Base-by-base conservation (phyloP, 2,329 filamentous ascomycete species). In the Colletotrichum sidae region DNA sequence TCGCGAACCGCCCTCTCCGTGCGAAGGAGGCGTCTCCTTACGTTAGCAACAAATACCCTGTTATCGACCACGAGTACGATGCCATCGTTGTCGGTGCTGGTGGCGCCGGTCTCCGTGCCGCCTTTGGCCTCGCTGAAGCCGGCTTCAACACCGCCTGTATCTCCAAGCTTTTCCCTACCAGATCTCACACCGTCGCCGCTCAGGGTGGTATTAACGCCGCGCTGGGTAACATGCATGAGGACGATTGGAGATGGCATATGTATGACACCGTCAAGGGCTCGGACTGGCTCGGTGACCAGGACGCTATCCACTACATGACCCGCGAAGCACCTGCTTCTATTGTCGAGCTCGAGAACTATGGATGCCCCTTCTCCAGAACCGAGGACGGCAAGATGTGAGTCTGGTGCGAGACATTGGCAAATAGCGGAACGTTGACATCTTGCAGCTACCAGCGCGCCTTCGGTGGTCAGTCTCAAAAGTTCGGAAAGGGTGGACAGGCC, bases 191-290 rank as follows among this genome's bases (percentile, higher is more conserved):
- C 8, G 92, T 96, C 73, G 92, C 92, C 64, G 89, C 89, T 45
- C 89, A 91, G 80, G 92, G 92, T 77, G 92, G 92, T 75, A 95
- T 96, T 85, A 96, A 96, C 79, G 92, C 92, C 61, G 92, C 92
- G 55, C 86, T 96, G 61, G 92, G 92, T 76, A 97, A 97, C 84
- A 97, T 97, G 94, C 94, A 97, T 86, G 89, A 95, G 84, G 94
- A 97, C 76, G 94, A 97, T 83, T 97, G 94, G 94, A 90, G 94
- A 85, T 97, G 94, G 94, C 94, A 97, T 83, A 97, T 97, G 94
- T 97, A 97, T 85, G 94, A 97, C 80, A 97, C 94, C 47, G 94
- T 97, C 78, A 97, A 97, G 86, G 94, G 94, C 70, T 97, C 93
- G 70, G 94, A 97, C 85, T 97, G 94, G 94, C 88, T 97, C 55